These are phyloP conservation scores for Dothideomycetidae sp. DNA, from an alignment of 2,329 filamentous ascomycete genomes.

Conservation along the genomic window DNA sequence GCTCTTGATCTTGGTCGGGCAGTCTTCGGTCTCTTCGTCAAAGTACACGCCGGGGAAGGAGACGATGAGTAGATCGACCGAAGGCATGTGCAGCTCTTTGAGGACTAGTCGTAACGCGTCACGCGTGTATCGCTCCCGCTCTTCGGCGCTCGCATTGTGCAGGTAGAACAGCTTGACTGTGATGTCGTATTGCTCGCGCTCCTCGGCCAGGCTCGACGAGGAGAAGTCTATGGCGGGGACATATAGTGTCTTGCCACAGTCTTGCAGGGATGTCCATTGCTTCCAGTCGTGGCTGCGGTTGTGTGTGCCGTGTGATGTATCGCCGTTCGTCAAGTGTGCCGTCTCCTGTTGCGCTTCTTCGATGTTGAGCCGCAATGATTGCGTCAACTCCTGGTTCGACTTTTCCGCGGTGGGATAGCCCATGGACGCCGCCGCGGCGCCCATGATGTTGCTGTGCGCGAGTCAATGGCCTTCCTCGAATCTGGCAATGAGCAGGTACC, in stretches of 20 bases:
- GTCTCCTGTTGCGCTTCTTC: constrained; percentile 10
- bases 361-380: constrained; percentile 76
- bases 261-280: constrained; percentile 51
- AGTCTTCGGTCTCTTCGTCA: constrained; percentile 77
- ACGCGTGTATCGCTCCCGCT: constrained; percentile 52
- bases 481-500: constrained; percentile 24
- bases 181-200: constrained; percentile 75
- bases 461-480: constrained; percentile 14
- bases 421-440: constrained; percentile 68
- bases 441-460: constrained; percentile 60
- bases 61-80: constrained; percentile 76
- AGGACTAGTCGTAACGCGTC: constrained; percentile 71
- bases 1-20: constrained; percentile 43
- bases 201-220: constrained; percentile 59
- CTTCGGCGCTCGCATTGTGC: constrained; percentile 34
- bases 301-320: constrained; percentile 13
- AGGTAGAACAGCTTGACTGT: constrained; percentile 94
- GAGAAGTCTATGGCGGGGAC: constrained; percentile 65
- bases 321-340: constrained; percentile 11
- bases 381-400: constrained; percentile 86
- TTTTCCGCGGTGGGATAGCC: constrained; percentile 62
- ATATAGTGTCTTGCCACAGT: constrained; percentile 47
- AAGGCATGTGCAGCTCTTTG: constrained; percentile 60
- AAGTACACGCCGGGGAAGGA: constrained; percentile 91
- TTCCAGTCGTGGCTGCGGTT: constrained; percentile 4